Conservation (phyloP, 2,329 filamentous ascomycete genomes). For the Penicillium nordicum region DNA sequence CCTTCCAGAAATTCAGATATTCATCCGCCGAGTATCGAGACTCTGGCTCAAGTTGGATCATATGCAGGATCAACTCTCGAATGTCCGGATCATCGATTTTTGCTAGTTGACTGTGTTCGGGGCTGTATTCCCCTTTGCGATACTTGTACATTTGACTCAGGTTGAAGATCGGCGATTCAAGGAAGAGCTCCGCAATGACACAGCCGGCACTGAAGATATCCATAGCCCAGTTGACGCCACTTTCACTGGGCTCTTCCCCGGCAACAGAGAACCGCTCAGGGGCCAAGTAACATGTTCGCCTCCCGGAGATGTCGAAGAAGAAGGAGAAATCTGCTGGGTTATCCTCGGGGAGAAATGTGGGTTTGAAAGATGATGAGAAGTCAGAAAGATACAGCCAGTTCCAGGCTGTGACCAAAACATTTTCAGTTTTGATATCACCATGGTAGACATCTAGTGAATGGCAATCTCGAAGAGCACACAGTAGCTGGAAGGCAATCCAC, state of each 20-base stretch:
- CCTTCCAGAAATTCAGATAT: slow-evolving; percentile 87
- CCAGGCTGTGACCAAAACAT: slow-evolving; percentile 95
- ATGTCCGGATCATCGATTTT: slow-evolving; percentile 86
- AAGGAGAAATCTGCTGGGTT: slow-evolving; percentile 97
- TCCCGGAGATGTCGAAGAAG: slow-evolving; percentile 90
- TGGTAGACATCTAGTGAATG: slow-evolving; percentile 87
- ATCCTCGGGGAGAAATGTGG: slow-evolving; percentile 87
- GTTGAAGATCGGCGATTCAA: slow-evolving; percentile 96
- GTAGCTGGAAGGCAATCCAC: slow-evolving; percentile 93
- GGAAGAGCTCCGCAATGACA: slow-evolving; percentile 92
- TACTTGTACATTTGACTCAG: slow-evolving; percentile 95
- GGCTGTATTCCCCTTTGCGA: slow-evolving; percentile 86
- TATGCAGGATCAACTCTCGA: slow-evolving; percentile 84
- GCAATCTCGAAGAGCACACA: slow-evolving; percentile 88
- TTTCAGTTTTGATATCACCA: slow-evolving; percentile 98
- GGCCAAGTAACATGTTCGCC: slow-evolving; percentile 90
- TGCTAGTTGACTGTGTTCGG: slow-evolving; percentile 71
- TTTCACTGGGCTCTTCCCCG: slow-evolving; percentile 62
- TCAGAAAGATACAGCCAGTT: slow-evolving; percentile 99
- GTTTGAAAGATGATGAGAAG: slow-evolving; percentile 94
- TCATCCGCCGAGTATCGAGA: slow-evolving; percentile 90
- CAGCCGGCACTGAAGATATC: slow-evolving; percentile 97
- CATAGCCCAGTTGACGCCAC: slow-evolving; percentile 83
- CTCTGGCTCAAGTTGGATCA: slow-evolving; percentile 93
- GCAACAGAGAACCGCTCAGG: slow-evolving; percentile 83